Base-by-base conservation (phyloP, 2,329 filamentous ascomycete genomes). In the Samsoniella hepiali region DNA sequence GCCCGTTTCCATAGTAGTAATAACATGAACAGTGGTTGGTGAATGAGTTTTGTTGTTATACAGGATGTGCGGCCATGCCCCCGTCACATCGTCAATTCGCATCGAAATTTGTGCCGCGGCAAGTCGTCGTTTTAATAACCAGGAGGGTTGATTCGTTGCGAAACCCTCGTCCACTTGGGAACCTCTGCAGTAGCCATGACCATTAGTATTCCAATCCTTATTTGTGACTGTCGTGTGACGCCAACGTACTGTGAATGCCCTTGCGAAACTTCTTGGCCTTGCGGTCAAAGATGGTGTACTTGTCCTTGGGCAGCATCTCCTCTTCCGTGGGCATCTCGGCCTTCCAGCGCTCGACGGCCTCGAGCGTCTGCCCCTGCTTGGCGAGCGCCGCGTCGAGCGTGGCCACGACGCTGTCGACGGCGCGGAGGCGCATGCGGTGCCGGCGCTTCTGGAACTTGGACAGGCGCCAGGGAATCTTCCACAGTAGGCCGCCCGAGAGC, bases 391-490 rank as follows among this genome's bases (percentile, higher is more conserved):
- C 84, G 72, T 92, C 91, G 67, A 99, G 78, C 17, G 91, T 93
- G 64, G 90, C 87, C 65, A 99, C 88, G n/a, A 98, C 88, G 54
- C 82, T 83, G 78, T 99, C 95, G 67, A 99, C 93, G 61, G 89
- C 87, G 67, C 91, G 89, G 67, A 97, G 83, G 54, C 93, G 90
- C 75, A 88, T 83, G 67, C 93, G 87, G 72, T 97, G 93, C 62
- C 93, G 89, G 68, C 88, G 85, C 79, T 98, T 98, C 78, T 97
- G 93, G 75, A 91, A 92, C 69, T 86, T 83, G 64, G 95, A 99
- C 73, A 99, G 87, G 66, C 95, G 89, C 93, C 93, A 99, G 70
- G 95, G 95, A 71, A 90, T 93, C 87, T 99, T 99, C 95, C 93
- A 97, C 70, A 97, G 82, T 62, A 97, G 88, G 77, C 93, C 93